Conservation (phyloP, 805 yeast genomes). For the Isabelozyma pseudorhagii region DNA sequence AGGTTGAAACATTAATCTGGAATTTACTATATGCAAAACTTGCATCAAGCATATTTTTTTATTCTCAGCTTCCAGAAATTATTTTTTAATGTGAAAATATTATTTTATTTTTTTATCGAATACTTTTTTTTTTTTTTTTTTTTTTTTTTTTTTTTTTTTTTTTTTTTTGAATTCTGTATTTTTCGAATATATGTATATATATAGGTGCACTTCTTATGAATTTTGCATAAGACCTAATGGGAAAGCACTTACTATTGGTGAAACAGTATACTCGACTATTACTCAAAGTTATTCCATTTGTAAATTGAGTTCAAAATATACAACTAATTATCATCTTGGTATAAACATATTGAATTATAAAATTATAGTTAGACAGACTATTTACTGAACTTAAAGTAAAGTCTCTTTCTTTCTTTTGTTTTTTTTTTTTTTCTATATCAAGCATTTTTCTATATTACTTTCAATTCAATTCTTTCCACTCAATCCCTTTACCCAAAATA, state of each 20-base stretch:
- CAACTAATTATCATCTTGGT: not conserved
- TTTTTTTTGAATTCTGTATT: not conserved
- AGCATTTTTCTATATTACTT: too few relatives aligned
- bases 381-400: not conserved
- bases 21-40: not conserved
- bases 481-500: too few relatives aligned
- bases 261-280: not conserved
- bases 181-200: not conserved
- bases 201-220: not conserved
- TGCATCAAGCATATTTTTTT: not conserved
- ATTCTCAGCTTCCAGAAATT: not conserved
- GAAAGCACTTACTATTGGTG: not conserved
- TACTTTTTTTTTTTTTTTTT: conserved; percentile 1
- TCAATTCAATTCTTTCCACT: too few relatives aligned
- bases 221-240: not conserved
- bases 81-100: not conserved
- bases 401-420: not conserved
- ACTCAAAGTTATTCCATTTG: not conserved
- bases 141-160: conserved; percentile 1
- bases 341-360: too few relatives aligned
- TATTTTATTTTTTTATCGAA: not conserved
- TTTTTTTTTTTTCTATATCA: too few relatives aligned
- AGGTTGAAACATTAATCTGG: too few relatives aligned
- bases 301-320: not conserved
- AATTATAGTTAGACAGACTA: not conserved